Conservation (phyloP, 768 basidiomycete genomes). For the Lactarius evosmus region DNA sequence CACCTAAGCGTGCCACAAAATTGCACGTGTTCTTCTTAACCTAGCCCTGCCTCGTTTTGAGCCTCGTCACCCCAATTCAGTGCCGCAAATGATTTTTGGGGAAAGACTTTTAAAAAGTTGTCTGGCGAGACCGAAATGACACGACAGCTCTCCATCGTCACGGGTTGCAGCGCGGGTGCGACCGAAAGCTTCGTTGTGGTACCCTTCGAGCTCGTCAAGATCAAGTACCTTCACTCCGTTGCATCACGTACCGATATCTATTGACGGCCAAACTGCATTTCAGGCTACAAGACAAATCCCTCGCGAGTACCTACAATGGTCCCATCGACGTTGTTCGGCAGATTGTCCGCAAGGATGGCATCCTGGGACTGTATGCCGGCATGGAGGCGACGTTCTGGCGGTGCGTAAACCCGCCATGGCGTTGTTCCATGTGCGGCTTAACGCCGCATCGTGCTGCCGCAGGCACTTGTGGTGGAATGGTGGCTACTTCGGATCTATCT, state of each 20-base stretch:
- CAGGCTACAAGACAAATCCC: slow-evolving; percentile 85
- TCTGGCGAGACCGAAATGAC: slow-evolving; percentile 83
- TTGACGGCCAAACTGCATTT: background rate
- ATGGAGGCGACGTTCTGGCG: slow-evolving; percentile 99
- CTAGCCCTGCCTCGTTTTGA: slow-evolving; percentile 14
- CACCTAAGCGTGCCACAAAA: slow-evolving; percentile 97
- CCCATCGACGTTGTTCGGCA: slow-evolving; percentile 89
- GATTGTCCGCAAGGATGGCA: slow-evolving; percentile 70
- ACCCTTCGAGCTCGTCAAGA: slow-evolving; percentile 94
- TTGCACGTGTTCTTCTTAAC: slow-evolving; percentile 52
- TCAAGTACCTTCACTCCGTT: slow-evolving; percentile 49
- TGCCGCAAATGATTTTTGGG: slow-evolving; percentile 97
- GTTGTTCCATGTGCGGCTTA: background rate
- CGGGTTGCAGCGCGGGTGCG: slow-evolving; percentile 92
- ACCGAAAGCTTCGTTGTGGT: slow-evolving; percentile 95
- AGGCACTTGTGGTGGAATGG: slow-evolving; percentile 92
- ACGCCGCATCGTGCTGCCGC: background rate
- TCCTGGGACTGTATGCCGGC: slow-evolving; percentile 85
- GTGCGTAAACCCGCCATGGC: slow-evolving; percentile 37
- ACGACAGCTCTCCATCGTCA: slow-evolving; percentile 79
- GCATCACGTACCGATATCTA: background rate
- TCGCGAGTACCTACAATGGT: slow-evolving; percentile 73
- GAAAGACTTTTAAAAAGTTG: slow-evolving; percentile 62
- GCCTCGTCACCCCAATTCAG: slow-evolving; percentile 21
- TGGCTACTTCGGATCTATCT: slow-evolving; percentile 93